phyloP scores from a whole-genome alignment of 2,329 filamentous ascomycete genomes.

The Cytospora paraplurivora region DNA sequence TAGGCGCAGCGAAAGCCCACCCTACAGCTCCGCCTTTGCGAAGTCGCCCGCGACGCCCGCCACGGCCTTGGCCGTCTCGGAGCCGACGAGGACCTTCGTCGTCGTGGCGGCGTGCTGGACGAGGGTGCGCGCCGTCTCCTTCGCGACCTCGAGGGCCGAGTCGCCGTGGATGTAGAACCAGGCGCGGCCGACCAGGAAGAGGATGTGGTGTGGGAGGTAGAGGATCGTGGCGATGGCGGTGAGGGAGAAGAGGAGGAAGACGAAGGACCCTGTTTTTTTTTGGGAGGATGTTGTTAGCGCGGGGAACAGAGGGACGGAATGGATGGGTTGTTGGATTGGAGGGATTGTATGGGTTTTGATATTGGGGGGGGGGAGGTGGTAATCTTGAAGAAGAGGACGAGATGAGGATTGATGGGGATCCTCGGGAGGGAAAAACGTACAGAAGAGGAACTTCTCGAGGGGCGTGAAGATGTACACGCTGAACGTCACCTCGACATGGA shows the following conservation, averaged over 20 bases:
- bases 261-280: conserved; percentile 71
- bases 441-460: conserved; percentile 95
- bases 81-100: conserved; percentile 37
- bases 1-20: background rate
- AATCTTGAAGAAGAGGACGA: too few species aligned
- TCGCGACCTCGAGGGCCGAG: conserved; percentile 53
- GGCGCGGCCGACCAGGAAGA: conserved; percentile 77
- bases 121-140: conserved; percentile 45
- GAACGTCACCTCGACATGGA: conserved; percentile 98
- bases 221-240: conserved; percentile 83
- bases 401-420: too few species aligned
- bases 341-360: conserved; percentile 2
- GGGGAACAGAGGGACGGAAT: too few species aligned
- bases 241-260: conserved; percentile 87
- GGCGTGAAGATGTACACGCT: conserved; percentile 96
- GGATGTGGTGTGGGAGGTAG: conserved; percentile 91
- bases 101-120: conserved; percentile 27
- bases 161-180: conserved; percentile 97
- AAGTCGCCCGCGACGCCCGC: conserved; percentile 36
- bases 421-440: conserved; percentile 55
- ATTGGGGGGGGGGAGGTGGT: too few species aligned
- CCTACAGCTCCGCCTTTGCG: conserved; percentile 42
- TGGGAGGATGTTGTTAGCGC: conserved; percentile 2
- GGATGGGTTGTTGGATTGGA: background rate
- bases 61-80: conserved; percentile 34